A percentile compares a stretch with the other conserved stretches of the same genome.
These are phyloP conservation scores for Phaeosphaeria sp. DNA, from an alignment of 2,329 filamentous ascomycete genomes.

Conservation along the genomic window DNA sequence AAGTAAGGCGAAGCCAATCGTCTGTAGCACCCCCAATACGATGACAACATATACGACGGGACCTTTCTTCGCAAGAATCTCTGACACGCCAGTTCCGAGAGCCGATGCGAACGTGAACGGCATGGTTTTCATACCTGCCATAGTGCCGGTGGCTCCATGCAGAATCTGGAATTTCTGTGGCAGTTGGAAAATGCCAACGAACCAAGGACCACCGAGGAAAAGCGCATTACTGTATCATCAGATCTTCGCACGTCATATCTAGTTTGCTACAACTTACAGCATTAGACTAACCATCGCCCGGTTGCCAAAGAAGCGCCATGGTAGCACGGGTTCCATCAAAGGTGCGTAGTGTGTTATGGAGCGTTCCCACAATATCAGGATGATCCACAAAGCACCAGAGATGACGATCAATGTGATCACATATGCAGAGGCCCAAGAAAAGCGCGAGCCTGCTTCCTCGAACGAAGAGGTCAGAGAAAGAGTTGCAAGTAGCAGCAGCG, in stretches of 20 bases:
- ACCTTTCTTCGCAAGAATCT: too few species aligned
- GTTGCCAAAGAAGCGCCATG: conserved; percentile 14
- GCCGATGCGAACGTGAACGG: too few species aligned
- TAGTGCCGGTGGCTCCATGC: too few species aligned
- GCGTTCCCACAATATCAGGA: not conserved
- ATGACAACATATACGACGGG: too few species aligned
- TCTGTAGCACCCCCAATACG: too few species aligned
- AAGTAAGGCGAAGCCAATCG: too few species aligned
- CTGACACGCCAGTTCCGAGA: too few species aligned
- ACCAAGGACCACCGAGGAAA: not conserved
- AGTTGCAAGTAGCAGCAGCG: conserved; percentile 9
- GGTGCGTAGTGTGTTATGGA: conserved; percentile 2
- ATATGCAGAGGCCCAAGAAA: not conserved
- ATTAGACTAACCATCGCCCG: conserved; percentile 10
- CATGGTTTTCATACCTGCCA: too few species aligned
- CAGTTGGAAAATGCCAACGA: not conserved
- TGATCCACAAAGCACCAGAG: not conserved
- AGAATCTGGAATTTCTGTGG: too few species aligned
- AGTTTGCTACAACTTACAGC: not conserved
- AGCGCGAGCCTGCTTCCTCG: conserved; percentile 9
- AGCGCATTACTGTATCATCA: not conserved
- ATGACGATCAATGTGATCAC: not conserved
- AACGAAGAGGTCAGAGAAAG: conserved; percentile 9
- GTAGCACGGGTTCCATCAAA: conserved; percentile 11
- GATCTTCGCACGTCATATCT: not conserved